A percentile compares a stretch with the other conserved stretches of the same genome.
Conservation (phyloP, 345 rosid genomes). For the Populus nigra region DNA sequence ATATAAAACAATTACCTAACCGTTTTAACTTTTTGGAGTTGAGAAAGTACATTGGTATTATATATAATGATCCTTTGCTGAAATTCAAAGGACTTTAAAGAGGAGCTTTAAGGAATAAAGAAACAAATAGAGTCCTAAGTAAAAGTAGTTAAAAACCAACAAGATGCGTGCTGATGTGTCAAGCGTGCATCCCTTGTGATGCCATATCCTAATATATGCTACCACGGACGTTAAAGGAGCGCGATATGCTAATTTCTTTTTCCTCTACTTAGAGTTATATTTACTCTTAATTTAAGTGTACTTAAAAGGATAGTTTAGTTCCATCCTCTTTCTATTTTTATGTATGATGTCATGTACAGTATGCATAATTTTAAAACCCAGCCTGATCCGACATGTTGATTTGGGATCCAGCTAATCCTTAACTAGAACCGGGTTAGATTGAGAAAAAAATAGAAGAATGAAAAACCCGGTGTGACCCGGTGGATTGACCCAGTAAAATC, state of each 20-base stretch:
- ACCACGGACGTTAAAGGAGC: conserved; percentile 15
- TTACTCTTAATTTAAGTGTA: neutral
- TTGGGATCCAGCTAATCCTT: too few relatives aligned
- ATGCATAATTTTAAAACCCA: too few relatives aligned
- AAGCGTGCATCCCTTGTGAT: conserved; percentile 29
- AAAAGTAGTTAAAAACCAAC: conserved; percentile 39
- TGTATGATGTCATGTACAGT: neutral
- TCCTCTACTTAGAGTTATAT: conserved; percentile 11
- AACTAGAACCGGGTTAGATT: too few relatives aligned
- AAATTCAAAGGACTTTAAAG: neutral
- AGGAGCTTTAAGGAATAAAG: conserved; percentile 2
- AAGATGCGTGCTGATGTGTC: conserved; percentile 21
- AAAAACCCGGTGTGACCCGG: too few relatives aligned
- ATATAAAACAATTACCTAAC: too few relatives aligned
- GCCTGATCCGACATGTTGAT: too few relatives aligned
- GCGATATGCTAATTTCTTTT: conserved; percentile 29
- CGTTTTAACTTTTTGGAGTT: too few relatives aligned
- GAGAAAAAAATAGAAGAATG: accelerated
- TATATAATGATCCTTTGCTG: too few relatives aligned
- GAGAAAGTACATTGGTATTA: too few relatives aligned
- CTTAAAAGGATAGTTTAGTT: too few relatives aligned
- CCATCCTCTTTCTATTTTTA: neutral
- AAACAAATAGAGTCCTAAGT: conserved; percentile 11
- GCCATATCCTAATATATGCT: conserved; percentile 30
- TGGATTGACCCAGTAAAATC: too few relatives aligned